Evolutionary conservation across 2,329 filamentous ascomycete species (phyloP).

Genomic region (Neonectria sp.): DNA sequence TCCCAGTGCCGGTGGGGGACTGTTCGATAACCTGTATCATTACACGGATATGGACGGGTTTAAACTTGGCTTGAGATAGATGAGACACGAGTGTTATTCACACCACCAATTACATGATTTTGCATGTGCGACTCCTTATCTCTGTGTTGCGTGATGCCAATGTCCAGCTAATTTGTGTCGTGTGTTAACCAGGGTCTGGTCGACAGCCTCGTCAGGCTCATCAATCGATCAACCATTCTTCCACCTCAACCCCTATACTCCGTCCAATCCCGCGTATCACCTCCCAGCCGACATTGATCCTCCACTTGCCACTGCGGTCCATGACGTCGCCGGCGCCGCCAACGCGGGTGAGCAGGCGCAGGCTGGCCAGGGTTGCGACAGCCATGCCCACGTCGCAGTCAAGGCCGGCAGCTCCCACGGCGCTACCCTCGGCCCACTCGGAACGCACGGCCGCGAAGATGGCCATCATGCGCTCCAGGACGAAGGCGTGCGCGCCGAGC

Average conservation of each 20-base stretch:
- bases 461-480: conserved; percentile 83
- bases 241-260: conserved; percentile 82
- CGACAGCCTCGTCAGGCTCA: neutral
- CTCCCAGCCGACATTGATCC: conserved; percentile 86
- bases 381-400: conserved; percentile 74
- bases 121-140: conserved; percentile 21
- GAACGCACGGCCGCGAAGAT: conserved; percentile 78
- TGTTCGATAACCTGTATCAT: conserved; percentile 40
- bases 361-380: conserved; percentile 80
- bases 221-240: conserved; percentile 81
- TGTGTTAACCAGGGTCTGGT: conserved; percentile 1
- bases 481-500: conserved; percentile 82
- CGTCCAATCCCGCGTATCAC: conserved; percentile 79
- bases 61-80: conserved; percentile 36
- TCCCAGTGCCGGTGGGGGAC: conserved; percentile 13
- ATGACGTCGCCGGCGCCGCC: conserved; percentile 74
- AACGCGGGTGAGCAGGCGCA: conserved; percentile 78
- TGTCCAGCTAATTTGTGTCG: conserved; percentile 1
- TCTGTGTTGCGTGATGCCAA: conserved; percentile 21
- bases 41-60: conserved; percentile 42
- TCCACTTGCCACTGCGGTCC: conserved; percentile 81
- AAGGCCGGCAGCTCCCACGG: conserved; percentile 52
- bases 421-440: conserved; percentile 63
- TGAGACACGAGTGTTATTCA: conserved; percentile 30
- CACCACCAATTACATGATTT: conserved; percentile 35